Evolutionary conservation across 83 land plant species (phyloP).

Genomic region (Picea mariana): DNA sequence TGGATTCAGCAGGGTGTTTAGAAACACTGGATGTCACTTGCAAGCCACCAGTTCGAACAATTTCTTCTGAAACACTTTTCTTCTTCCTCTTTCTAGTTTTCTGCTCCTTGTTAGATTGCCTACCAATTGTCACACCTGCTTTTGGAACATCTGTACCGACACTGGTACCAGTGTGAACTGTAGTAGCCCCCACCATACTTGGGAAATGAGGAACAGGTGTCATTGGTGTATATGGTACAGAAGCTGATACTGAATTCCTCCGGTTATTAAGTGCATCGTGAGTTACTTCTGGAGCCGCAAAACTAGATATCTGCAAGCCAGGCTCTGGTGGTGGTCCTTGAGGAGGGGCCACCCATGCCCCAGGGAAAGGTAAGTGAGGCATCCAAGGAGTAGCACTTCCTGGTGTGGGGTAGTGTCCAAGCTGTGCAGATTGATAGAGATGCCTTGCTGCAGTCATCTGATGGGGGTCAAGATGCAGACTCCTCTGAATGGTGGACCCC

Average conservation of each 20-base stretch:
- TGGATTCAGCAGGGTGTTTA: neutral
- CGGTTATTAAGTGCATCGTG: slow-evolving; percentile 26
- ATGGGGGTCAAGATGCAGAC: slow-evolving; percentile 29
- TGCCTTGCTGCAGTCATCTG: slow-evolving; percentile 42
- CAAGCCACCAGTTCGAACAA: slow-evolving; percentile 14
- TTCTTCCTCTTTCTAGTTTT: slow-evolving; percentile 62
- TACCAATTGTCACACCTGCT: neutral
- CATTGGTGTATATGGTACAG: slow-evolving; percentile 23
- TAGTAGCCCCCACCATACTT: slow-evolving; percentile 1
- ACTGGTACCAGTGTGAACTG: slow-evolving; percentile 1
- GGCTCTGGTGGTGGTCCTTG: slow-evolving; percentile 29
- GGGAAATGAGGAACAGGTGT: slow-evolving; percentile 27
- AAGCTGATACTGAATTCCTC: slow-evolving; percentile 19
- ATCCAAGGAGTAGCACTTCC: slow-evolving; percentile 43
- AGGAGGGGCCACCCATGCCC: slow-evolving; percentile 42
- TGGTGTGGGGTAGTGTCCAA: slow-evolving; percentile 22
- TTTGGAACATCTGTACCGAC: slow-evolving; percentile 17
- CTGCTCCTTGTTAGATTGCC: slow-evolving; percentile 23
- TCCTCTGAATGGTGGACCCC: slow-evolving; percentile 30
- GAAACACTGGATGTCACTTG: neutral
- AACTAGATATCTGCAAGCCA: slow-evolving; percentile 24
- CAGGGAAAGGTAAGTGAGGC: slow-evolving; percentile 41
- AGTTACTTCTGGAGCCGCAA: slow-evolving; percentile 35
- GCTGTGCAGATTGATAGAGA: slow-evolving; percentile 49
- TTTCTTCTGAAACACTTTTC: slow-evolving; percentile 25